Percentiles rank a stretch among this genome's conserved stretches.
phyloP scores from a whole-genome alignment of 192 early-diverging fungal genomes.

The Phlyctochytrium planicorne region DNA sequence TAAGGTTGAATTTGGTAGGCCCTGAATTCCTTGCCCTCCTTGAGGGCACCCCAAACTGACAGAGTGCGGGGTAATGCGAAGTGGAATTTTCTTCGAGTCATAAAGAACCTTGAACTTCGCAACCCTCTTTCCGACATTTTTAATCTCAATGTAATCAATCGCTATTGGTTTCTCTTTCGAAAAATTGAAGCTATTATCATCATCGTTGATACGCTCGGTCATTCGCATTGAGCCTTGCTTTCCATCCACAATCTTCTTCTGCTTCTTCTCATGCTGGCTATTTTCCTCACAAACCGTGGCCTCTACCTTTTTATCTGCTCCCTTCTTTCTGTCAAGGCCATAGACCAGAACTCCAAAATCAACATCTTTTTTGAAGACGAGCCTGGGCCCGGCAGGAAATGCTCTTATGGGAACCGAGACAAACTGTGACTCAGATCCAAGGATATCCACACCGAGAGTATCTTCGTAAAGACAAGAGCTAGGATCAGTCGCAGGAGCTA shows the following conservation, averaged over 20 bases:
- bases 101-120: slow-evolving; percentile 14
- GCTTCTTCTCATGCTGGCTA: background rate
- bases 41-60: slow-evolving; percentile 6
- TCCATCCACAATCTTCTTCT: background rate
- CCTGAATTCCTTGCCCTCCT: background rate
- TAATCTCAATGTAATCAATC: slow-evolving; percentile 9
- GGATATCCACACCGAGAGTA: slow-evolving; percentile 19
- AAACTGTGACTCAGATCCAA: slow-evolving; percentile 14
- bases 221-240: slow-evolving; percentile 5
- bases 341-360: slow-evolving; percentile 43
- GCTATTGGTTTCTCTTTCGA: slow-evolving; percentile 8
- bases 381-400: slow-evolving; percentile 25
- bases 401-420: slow-evolving; percentile 33
- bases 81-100: slow-evolving; percentile 5
- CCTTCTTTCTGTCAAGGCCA: background rate
- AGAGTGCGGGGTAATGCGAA: slow-evolving; percentile 18
- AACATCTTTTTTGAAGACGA: slow-evolving; percentile 24
- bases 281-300: too few species aligned
- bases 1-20: background rate
- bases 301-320: background rate
- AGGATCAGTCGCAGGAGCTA: too few species aligned
- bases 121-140: slow-evolving; percentile 24
- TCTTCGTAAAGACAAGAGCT: slow-evolving; percentile 12
- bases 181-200: too few species aligned
- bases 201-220: slow-evolving; percentile 14